phyloP scores from a whole-genome alignment of 179 eudicot genomes.

The Heliamphora pulchella region DNA sequence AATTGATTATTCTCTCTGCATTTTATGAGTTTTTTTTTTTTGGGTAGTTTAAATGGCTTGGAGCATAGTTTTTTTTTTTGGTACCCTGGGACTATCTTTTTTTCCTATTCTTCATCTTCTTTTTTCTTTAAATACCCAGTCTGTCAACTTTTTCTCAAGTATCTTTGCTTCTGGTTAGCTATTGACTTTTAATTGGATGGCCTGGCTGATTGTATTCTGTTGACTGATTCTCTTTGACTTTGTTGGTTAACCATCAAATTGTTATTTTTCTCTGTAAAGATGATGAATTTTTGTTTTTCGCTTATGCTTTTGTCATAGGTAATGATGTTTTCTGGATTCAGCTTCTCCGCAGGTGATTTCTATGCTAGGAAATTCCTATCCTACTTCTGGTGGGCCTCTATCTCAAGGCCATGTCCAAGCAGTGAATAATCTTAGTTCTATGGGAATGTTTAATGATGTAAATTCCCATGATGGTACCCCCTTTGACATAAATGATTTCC shows the following conservation, averaged over 20 bases:
- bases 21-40: too few relatives aligned
- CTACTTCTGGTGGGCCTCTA: constrained; percentile 65
- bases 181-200: neutral
- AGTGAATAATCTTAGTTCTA: constrained; percentile 58
- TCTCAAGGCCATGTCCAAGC: constrained; percentile 79
- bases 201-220: neutral
- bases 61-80: constrained; percentile 3
- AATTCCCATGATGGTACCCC: constrained; percentile 72
- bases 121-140: too few relatives aligned
- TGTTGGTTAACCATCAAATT: neutral
- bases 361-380: constrained; percentile 85
- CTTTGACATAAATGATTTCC: constrained; percentile 90
- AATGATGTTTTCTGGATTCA: constrained; percentile 32
- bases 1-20: too few relatives aligned
- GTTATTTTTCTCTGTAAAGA: neutral
- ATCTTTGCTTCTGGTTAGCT: neutral
- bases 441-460: constrained; percentile 83
- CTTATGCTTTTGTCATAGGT: constrained; percentile 1
- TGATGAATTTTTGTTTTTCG: neutral
- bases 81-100: neutral
- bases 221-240: constrained; percentile 8
- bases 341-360: constrained; percentile 89
- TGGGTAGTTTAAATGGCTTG: neutral
- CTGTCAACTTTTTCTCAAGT: neutral
- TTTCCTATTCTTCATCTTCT: neutral